Conservation (phyloP, 768 basidiomycete species). For the Thelephora aurantiotincta region DNA sequence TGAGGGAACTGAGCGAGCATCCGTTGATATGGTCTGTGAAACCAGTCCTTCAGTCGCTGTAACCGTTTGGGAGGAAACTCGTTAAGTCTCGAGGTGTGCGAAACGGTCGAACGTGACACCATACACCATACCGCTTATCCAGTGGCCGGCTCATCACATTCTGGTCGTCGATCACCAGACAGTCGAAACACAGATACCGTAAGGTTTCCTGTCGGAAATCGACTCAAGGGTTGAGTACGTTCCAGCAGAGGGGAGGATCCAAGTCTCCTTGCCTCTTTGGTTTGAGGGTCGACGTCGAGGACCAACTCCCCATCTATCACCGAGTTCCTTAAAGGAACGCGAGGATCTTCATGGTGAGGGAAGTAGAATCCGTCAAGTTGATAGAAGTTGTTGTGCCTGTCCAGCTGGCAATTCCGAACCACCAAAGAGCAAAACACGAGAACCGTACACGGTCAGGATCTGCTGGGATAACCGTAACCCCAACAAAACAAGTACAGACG, state of each 20-base stretch:
- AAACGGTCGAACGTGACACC: slow-evolving; percentile 14
- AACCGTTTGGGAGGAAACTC: not conserved
- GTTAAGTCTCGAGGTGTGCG: not conserved
- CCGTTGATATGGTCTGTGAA: slow-evolving; percentile 66
- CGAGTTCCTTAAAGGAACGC: slow-evolving; percentile 57
- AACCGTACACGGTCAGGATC: not conserved
- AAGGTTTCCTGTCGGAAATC: slow-evolving; percentile 47
- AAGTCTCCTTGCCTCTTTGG: slow-evolving; percentile 40
- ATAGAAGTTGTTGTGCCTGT: slow-evolving; percentile 85
- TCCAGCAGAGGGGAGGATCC: not conserved
- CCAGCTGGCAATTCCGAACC: slow-evolving; percentile 44
- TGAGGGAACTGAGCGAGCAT: slow-evolving; percentile 58
- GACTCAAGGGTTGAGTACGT: slow-evolving; percentile 3
- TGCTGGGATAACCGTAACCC: not conserved
- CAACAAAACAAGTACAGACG: not conserved
- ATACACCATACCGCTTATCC: slow-evolving; percentile 81
- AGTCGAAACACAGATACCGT: slow-evolving; percentile 84
- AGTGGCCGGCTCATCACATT: slow-evolving; percentile 79
- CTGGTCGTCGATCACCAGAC: slow-evolving; percentile 72
- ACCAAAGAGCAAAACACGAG: not conserved
- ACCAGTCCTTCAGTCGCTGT: slow-evolving; percentile 70
- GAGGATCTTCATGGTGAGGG: slow-evolving; percentile 71
- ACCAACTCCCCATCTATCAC: slow-evolving; percentile 93
- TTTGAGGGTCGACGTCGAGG: slow-evolving; percentile 70
- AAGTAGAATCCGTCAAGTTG: slow-evolving; percentile 68